Conservation (phyloP, 768 basidiomycete genomes). For the Mycena venus region DNA sequence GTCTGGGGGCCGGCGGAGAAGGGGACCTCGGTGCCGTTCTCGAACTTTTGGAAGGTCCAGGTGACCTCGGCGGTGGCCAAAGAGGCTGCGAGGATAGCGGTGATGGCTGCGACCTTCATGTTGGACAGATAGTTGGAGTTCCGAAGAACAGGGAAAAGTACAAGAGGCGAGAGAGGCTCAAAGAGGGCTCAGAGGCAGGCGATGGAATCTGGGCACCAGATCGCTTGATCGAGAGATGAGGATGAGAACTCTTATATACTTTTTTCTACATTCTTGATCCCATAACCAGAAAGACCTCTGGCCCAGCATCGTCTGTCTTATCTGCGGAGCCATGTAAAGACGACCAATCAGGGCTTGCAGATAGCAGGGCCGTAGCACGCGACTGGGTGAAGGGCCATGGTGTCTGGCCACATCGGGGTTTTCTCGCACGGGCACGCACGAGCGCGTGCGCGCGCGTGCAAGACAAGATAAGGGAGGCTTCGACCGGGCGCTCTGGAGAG, state of each 20-base stretch:
- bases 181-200: conserved; percentile 5
- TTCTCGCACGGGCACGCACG: too few species aligned
- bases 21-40: too few species aligned
- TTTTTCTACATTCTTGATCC: conserved; percentile 2
- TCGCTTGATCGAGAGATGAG: conserved; percentile 8
- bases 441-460: too few species aligned
- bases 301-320: background rate
- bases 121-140: conserved; percentile 7
- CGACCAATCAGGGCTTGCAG: background rate
- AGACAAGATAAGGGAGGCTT: background rate
- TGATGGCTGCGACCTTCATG: background rate
- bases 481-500: too few species aligned
- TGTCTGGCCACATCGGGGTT: background rate
- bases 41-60: background rate
- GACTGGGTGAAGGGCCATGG: conserved; percentile 2
- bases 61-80: background rate
- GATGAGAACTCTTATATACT: conserved; percentile 9
- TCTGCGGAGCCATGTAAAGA: background rate
- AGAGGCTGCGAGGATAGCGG: background rate
- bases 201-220: background rate
- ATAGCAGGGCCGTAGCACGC: background rate
- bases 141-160: background rate
- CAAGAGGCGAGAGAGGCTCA: background rate
- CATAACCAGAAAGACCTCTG: background rate
- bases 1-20: background rate